Conservation (phyloP, 148 eudicot species). For the Rhododendron kiyosumense region DNA sequence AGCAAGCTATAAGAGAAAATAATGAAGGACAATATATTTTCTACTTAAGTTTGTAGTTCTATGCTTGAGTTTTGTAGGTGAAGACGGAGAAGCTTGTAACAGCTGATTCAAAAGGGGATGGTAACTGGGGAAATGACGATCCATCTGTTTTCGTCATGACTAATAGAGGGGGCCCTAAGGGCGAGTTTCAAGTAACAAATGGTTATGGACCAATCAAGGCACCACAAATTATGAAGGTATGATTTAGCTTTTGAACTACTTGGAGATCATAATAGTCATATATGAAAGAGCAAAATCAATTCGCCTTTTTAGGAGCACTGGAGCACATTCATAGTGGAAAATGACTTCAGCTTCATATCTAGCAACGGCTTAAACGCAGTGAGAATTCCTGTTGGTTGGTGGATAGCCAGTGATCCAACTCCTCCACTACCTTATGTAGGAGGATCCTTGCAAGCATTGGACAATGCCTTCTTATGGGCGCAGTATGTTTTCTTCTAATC, state of each 20-base stretch:
- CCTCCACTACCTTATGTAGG: conserved; percentile 25
- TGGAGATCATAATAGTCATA: not conserved
- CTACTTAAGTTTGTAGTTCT: not conserved
- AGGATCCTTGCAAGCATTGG: conserved; percentile 22
- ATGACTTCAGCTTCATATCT: conserved; percentile 24
- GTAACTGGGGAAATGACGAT: conserved; percentile 15
- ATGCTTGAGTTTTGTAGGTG: not conserved
- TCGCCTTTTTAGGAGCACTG: conserved; percentile 19
- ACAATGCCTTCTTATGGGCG: conserved; percentile 29
- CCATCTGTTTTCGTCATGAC: conserved; percentile 11
- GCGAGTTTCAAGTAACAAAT: conserved; percentile 27
- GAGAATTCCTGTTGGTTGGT: conserved; percentile 30
- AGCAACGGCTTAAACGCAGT: conserved; percentile 18
- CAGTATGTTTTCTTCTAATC: conserved; percentile 5
- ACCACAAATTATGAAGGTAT: conserved; percentile 20
- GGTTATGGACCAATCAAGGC: conserved; percentile 21
- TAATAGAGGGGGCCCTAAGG: not conserved
- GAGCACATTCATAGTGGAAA: conserved; percentile 20
- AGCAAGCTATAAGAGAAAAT: not conserved
- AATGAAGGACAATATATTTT: not conserved
- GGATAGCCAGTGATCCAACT: conserved; percentile 6
- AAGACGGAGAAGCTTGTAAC: conserved; percentile 6
- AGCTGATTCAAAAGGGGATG: conserved; percentile 18
- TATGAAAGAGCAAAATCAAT: not conserved
- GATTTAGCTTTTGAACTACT: not conserved